Percentiles rank a stretch among this genome's conserved stretches.
Conservation (phyloP, 2,329 filamentous ascomycete genomes). For the Fusarium coffeatum region DNA sequence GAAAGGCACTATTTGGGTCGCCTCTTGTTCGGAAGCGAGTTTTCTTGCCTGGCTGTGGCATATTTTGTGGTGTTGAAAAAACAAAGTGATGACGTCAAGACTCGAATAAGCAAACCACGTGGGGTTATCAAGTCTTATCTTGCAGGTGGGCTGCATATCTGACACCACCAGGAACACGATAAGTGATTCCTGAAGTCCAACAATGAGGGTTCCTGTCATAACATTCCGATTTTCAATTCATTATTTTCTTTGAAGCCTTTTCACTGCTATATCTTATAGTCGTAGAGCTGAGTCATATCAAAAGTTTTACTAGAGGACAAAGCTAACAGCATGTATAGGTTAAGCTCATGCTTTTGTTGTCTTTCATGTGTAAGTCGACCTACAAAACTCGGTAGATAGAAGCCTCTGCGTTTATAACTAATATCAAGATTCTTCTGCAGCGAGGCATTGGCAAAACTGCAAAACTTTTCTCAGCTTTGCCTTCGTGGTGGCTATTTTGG, state of each 20-base stretch:
- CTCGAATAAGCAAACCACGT: not conserved
- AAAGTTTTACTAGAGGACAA: not conserved
- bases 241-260: too few species aligned
- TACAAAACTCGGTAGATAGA: not conserved
- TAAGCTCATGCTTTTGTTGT: too few species aligned
- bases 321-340: not conserved
- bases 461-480: not conserved
- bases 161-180: not conserved
- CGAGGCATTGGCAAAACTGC: not conserved
- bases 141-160: too few species aligned
- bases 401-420: not conserved
- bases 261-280: too few species aligned
- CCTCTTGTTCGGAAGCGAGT: not conserved
- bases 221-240: too few species aligned
- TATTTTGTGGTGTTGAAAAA: not conserved
- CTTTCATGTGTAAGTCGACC: not conserved
- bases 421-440: fast-evolving
- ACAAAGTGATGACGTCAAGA: not conserved
- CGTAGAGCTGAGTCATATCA: not conserved
- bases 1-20: not conserved
- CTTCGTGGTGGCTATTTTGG: fast-evolving
- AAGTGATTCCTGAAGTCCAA: not conserved
- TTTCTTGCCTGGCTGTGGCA: not conserved
- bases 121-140: not conserved
- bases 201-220: not conserved